phyloP scores from a whole-genome alignment of 176 grass and related monocot species.

The Saccharum spontaneum region DNA sequence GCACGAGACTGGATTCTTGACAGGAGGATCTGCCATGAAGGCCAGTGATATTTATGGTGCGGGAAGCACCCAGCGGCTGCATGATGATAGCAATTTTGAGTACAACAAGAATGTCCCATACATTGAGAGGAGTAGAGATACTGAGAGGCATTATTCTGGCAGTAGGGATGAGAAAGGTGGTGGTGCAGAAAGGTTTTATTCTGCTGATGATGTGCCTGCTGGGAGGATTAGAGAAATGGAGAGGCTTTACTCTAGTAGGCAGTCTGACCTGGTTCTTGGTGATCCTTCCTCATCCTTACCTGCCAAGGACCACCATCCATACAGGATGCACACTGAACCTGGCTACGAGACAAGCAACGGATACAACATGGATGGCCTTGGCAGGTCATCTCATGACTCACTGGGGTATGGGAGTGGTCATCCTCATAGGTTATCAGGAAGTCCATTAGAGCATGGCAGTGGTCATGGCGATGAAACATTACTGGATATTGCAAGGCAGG shows the following conservation, averaged over 20 bases:
- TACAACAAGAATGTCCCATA: conserved; percentile 22
- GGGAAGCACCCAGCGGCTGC: background rate
- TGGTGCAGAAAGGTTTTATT: conserved; percentile 35
- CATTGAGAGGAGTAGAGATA: conserved; percentile 38
- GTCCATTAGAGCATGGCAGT: conserved; percentile 23
- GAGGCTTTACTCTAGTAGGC: conserved; percentile 47
- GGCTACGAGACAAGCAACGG: conserved; percentile 32
- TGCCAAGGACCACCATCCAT: conserved; percentile 29
- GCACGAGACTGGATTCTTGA: conserved; percentile 35
- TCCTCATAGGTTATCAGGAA: conserved; percentile 39
- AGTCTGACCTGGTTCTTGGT: conserved; percentile 31
- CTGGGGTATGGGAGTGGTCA: conserved; percentile 28
- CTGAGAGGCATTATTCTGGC: conserved; percentile 25
- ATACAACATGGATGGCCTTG: conserved; percentile 31
- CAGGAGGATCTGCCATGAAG: conserved; percentile 10
- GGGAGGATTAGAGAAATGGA: conserved; percentile 38
- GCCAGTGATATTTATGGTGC: background rate
- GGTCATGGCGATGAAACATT: conserved; percentile 30
- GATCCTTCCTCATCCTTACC: conserved; percentile 53
- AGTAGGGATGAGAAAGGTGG: conserved; percentile 36
- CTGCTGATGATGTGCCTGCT: conserved; percentile 24
- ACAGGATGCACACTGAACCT: conserved; percentile 12
- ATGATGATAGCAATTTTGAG: conserved; percentile 18
- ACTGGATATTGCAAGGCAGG: conserved; percentile 27
- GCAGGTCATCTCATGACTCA: conserved; percentile 36